Conservation (phyloP, 129 eudicot species). For the Flaveria sonorensis region DNA sequence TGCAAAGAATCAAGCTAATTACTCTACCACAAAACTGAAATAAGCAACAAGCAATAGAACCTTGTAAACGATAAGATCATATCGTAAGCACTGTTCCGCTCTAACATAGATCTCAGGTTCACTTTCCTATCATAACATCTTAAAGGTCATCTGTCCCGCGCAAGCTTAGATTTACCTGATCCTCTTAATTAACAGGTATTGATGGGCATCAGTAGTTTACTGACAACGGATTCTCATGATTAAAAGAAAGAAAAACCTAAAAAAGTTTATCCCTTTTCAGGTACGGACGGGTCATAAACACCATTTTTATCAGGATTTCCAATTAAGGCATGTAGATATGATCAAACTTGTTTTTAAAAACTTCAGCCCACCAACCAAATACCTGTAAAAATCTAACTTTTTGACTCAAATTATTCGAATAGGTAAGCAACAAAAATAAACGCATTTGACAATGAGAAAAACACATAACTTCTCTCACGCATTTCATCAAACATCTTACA, state of each 20-base stretch:
- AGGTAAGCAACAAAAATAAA: slow-evolving; percentile 3
- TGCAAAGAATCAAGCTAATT: neutral
- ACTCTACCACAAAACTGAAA: neutral
- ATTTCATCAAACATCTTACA: slow-evolving; percentile 24
- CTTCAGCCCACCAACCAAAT: slow-evolving; percentile 31
- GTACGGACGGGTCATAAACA: no score
- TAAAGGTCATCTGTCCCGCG: no score
- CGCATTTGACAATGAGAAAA: neutral
- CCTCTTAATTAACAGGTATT: no score
- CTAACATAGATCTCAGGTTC: no score
- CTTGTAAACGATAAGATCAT: neutral
- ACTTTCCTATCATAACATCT: no score
- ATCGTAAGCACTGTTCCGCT: no score
- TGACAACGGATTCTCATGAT: no score
- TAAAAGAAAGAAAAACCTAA: no score
- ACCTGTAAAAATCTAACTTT: slow-evolving; percentile 22
- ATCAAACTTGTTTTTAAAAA: neutral
- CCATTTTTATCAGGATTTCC: neutral
- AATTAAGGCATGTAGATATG: slow-evolving; percentile 11
- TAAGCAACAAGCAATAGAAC: neutral
- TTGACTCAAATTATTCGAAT: slow-evolving; percentile 30
- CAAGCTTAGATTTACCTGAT: no score
- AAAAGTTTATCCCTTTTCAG: no score
- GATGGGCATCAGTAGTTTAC: no score
- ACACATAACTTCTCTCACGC: slow-evolving; percentile 8